A percentile compares a stretch with the other conserved stretches of the same genome.
phyloP scores from a whole-genome alignment of 495 filamentous ascomycete species.

The Penicillium chermesinum region DNA sequence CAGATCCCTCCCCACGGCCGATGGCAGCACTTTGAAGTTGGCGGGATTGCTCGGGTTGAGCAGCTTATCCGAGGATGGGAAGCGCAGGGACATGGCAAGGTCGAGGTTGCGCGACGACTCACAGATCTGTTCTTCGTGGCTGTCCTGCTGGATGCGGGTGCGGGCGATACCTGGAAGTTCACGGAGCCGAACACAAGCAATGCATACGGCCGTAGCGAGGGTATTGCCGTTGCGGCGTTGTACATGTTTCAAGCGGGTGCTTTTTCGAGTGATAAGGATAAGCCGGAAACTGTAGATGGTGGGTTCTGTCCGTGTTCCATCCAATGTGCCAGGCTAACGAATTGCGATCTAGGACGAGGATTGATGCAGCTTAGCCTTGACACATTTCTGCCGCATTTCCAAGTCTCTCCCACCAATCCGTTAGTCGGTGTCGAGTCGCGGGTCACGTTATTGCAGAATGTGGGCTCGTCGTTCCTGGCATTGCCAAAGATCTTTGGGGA shows the following conservation, averaged over 20 bases:
- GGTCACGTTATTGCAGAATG: slow-evolving; percentile 41
- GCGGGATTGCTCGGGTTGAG: slow-evolving; percentile 69
- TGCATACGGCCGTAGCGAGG: slow-evolving; percentile 50
- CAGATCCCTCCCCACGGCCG: slow-evolving; percentile 71
- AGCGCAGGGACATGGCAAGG: slow-evolving; percentile 51
- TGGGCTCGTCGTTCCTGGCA: slow-evolving; percentile 43
- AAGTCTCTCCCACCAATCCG: slow-evolving; percentile 46
- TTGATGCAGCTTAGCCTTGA: slow-evolving; percentile 4
- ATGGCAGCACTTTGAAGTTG: slow-evolving; percentile 87
- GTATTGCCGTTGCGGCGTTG: slow-evolving; percentile 53
- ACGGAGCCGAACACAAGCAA: slow-evolving; percentile 45
- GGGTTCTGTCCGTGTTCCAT: background rate
- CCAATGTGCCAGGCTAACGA: background rate
- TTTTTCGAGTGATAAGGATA: slow-evolving; percentile 27
- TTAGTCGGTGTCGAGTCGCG: slow-evolving; percentile 48
- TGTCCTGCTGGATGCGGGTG: slow-evolving; percentile 85
- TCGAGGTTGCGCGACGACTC: slow-evolving; percentile 70
- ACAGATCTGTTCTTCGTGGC: slow-evolving; percentile 85
- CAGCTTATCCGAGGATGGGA: slow-evolving; percentile 67
- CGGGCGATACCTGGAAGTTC: slow-evolving; percentile 68
- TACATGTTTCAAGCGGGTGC: slow-evolving; percentile 54
- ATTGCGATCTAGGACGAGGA: background rate
- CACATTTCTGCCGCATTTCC: slow-evolving; percentile 17
- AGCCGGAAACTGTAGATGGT: slow-evolving; percentile 28
- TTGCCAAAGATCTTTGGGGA: slow-evolving; percentile 48